Base-by-base conservation (phyloP, 2,329 filamentous ascomycete genomes). In the Alternaria angustiovoidea region DNA sequence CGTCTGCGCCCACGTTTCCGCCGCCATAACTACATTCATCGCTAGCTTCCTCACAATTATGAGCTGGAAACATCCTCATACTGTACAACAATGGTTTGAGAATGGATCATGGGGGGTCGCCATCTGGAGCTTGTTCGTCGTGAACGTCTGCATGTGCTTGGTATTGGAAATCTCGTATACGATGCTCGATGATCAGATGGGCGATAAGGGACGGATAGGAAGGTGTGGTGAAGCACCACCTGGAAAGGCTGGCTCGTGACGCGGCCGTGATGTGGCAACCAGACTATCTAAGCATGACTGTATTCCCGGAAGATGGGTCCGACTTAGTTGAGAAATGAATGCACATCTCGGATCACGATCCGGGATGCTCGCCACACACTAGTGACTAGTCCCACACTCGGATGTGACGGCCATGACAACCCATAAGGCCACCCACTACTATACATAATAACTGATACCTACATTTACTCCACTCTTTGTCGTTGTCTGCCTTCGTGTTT, bases 381-480 rank as follows among this genome's bases (percentile, higher is more conserved):
- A 26, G 24, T 26, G 24, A 26, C 24, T 26, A 26, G 24, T 26
- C 24, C 0, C 24, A 26, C 24, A 0, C 24, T 24, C 24, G 24
- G 24, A 26, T 26, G 24, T 0, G 0, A 26, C 24, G 24, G 24
- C 24, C 0, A 7, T 26, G 24, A 26, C 24, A 26, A 0, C 24
- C 24, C 0, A 26, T 26, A 26, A 26, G 24, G 24, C 24, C 28
- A 30, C 28, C 28, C 8, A 11, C 8, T 30, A 30, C 11, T 30
- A 30, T 18, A 18, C 18, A 18, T 18, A 18, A 18, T 18, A 18
- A 18, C 18, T 18, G 18, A 18, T 18, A 18, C 18, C 18, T 18
- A 18, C 18, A 18, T 18, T 18, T 18, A 18, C 18, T 18, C 18
- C 18, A 18, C 18, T 18, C 18, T 18, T 18, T 18, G 18, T 18